Base-by-base conservation (phyloP, 73 alveolate genomes). In the Blepharisma japonicum region DNA sequence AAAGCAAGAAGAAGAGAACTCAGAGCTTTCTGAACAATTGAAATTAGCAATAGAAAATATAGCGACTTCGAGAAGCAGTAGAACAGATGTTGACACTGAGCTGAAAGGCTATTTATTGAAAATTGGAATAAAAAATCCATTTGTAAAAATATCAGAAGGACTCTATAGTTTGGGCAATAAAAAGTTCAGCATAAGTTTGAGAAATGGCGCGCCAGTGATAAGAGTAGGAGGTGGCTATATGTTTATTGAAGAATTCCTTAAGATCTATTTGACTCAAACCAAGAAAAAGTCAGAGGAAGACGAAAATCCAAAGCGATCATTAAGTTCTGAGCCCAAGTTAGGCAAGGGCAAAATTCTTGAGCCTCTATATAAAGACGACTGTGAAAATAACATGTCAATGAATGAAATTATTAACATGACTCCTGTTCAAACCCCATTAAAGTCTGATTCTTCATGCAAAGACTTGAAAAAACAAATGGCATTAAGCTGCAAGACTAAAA, bases 161-260 rank as follows among this genome's bases (percentile, higher is more conserved):
- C 18, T 61, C 23, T 61, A 61, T 25, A 61, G 23, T 25, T 61
- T 14, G n/a, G 74, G 74, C 38, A 61, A 61, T 25, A 61, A 61
- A 61, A 61, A 39, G 23, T 39, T 61, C 14, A 9, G 50, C 5
- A 14, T 61, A 8, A 61, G 23, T 25, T 39, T 87, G n/a, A 68
- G 77, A 89, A 87, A 87, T 56, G 94, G 94, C 39, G 82, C 55
- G 42, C 79, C 84, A 6, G 86, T 87, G 71, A 83, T 87, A 61
- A 77, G 94, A 71, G 94, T 87, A 23, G 94, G 94, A 27, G 94
- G 94, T 25, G 94, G 94, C 5, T 87, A 87, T 56, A 87, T 87
- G 94, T 79, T 87, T n/a, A 78, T 83, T 56, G 94, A 87, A 25
- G 88, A 87, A 51, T 87, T 87, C 88, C 48, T 87, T 11, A 70